Evolutionary conservation across 1,139 yeast species (phyloP).

Genomic region (Zygosaccharomyces sapae): DNA sequence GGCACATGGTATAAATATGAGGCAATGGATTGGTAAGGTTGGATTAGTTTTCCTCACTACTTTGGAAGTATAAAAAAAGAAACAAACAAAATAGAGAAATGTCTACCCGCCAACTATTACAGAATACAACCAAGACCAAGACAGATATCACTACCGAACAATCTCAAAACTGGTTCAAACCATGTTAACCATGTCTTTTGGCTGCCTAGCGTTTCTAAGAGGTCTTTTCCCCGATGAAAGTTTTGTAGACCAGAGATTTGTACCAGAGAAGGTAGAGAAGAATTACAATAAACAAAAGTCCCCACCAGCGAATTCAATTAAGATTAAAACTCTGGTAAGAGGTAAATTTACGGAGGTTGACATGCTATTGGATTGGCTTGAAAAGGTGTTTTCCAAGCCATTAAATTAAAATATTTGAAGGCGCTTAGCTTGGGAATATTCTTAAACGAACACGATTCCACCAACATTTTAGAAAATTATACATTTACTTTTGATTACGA

Average conservation of each 20-base stretch:
- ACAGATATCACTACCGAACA: slow-evolving; percentile 34
- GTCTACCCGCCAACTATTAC: slow-evolving; percentile 31
- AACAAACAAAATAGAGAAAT: slow-evolving; percentile 8
- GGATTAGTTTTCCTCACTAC: background rate
- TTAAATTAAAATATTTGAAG: slow-evolving; percentile 41
- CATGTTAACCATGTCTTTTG: slow-evolving; percentile 46
- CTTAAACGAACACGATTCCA: slow-evolving; percentile 40
- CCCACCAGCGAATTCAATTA: slow-evolving; percentile 36
- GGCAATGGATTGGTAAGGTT: background rate
- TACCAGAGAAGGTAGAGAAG: slow-evolving; percentile 36
- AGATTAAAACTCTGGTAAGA: slow-evolving; percentile 44
- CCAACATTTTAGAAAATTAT: slow-evolving; percentile 46
- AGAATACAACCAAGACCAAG: slow-evolving; percentile 21
- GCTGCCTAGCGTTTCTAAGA: slow-evolving; percentile 50
- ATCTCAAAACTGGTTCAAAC: slow-evolving; percentile 43
- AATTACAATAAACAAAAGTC: slow-evolving; percentile 29
- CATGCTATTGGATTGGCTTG: slow-evolving; percentile 48
- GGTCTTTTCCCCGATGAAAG: slow-evolving; percentile 48
- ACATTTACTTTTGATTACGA: slow-evolving; percentile 45
- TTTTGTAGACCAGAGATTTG: slow-evolving; percentile 44
- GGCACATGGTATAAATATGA: background rate
- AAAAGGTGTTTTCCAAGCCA: slow-evolving; percentile 46
- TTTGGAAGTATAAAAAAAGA: background rate
- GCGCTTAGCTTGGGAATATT: slow-evolving; percentile 47
- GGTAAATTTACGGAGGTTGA: slow-evolving; percentile 47